Percentiles rank a stretch among this genome's conserved stretches.
These are phyloP conservation scores for Meripilus lineatus DNA, from an alignment of 1,284 basidiomycete genomes.

Conservation along the genomic window DNA sequence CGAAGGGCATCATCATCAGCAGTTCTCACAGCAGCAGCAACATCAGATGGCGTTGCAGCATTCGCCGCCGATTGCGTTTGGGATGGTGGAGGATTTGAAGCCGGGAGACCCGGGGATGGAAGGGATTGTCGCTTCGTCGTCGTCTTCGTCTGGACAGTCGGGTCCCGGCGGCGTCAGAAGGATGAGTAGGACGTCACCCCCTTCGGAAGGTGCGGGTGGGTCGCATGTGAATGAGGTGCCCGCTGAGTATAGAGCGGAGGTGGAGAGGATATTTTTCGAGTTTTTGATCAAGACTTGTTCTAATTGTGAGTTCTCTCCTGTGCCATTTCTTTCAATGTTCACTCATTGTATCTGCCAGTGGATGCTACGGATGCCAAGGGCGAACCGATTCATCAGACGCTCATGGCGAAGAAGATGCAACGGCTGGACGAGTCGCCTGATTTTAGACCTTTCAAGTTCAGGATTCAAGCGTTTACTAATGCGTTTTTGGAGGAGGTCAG, in stretches of 20 bases:
- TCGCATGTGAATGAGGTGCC: conserved; percentile 63
- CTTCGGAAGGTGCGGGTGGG: conserved; percentile 21
- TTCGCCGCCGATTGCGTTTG: conserved; percentile 9
- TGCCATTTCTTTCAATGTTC: conserved; percentile 4
- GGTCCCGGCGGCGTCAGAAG: conserved; percentile 20
- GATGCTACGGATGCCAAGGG: conserved; percentile 92
- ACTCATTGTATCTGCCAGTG: conserved; percentile 45
- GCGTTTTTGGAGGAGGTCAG: conserved; percentile 90
- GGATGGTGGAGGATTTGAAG: conserved; percentile 3
- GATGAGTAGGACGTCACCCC: conserved; percentile 26
- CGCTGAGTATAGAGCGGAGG: conserved; percentile 73
- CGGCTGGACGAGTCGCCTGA: conserved; percentile 92
- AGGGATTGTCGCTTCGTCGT: no score
- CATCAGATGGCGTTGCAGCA: conserved; percentile 20
- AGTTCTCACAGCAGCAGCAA: no score
- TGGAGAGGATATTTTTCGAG: conserved; percentile 90
- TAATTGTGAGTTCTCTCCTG: conserved; percentile 57
- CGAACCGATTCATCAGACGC: conserved; percentile 95
- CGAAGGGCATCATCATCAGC: conserved; percentile 2
- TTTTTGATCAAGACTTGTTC: conserved; percentile 90
- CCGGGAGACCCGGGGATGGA: conserved; percentile 12
- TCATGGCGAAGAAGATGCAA: conserved; percentile 99
- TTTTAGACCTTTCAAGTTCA: conserved; percentile 98
- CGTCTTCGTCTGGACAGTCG: no score
- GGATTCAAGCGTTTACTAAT: conserved; percentile 98